phyloP scores from a whole-genome alignment of 495 filamentous ascomycete genomes.

The Cercophora samala region DNA sequence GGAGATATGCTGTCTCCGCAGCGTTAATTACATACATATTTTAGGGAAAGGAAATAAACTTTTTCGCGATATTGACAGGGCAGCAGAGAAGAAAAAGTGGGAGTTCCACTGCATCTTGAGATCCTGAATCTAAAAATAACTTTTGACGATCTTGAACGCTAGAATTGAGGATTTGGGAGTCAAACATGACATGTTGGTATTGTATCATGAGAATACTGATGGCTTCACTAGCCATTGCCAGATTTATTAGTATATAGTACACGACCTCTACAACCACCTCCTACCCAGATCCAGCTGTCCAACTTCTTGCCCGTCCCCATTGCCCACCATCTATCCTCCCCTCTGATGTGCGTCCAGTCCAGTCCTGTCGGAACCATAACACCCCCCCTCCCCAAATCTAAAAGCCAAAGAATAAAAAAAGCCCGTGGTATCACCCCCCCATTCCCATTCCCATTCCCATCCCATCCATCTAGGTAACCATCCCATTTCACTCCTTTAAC shows the following conservation, averaged over 20 bases:
- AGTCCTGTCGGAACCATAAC: neutral
- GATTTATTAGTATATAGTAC: neutral
- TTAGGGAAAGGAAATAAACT: neutral
- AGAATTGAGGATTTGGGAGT: no score
- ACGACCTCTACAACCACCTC: neutral
- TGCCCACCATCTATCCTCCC: no score
- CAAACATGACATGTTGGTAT: no score
- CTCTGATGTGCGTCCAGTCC: neutral
- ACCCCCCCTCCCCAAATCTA: neutral
- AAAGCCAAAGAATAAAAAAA: neutral
- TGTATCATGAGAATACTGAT: neutral
- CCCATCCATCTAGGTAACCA: neutral
- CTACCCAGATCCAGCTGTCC: neutral
- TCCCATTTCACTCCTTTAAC: no score
- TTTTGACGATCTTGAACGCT: no score
- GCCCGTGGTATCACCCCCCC: constrained; percentile 2
- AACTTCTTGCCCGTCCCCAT: neutral
- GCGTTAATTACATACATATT: neutral
- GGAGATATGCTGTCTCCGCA: neutral
- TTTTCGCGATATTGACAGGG: neutral
- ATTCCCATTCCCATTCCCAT: neutral
- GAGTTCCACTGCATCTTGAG: no score
- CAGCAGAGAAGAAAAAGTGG: neutral
- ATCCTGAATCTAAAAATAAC: no score
- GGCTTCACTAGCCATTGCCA: no score